These are phyloP conservation scores for Hemisphaericaspora lyxosophila DNA, from an alignment of 1,139 yeast genomes.

Conservation along the genomic window DNA sequence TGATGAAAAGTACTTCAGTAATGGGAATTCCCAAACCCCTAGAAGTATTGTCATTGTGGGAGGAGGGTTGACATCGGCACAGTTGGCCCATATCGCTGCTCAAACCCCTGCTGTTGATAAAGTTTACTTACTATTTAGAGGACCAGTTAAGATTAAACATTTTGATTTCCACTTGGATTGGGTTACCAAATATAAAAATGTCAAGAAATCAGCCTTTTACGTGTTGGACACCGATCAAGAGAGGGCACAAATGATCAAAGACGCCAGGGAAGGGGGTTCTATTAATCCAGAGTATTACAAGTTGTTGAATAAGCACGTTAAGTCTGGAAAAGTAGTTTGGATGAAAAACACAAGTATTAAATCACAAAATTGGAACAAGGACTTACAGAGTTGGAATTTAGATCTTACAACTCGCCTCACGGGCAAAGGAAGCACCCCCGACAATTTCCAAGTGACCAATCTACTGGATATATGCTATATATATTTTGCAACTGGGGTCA, in stretches of 20 bases:
- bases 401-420: slow-evolving; percentile 7
- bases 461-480: slow-evolving; percentile 31
- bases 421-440: slow-evolving; percentile 8
- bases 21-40: slow-evolving; percentile 10
- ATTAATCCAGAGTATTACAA: slow-evolving; percentile 48
- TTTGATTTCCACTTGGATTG: slow-evolving; percentile 53
- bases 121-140: slow-evolving; percentile 38
- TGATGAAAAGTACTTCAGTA: slow-evolving; percentile 17
- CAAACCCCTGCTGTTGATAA: slow-evolving; percentile 26
- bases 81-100: slow-evolving; percentile 43
- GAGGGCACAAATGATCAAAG: slow-evolving; percentile 38
- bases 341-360: slow-evolving; percentile 25
- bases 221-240: slow-evolving; percentile 45
- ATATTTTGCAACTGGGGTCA: slow-evolving; percentile 46
- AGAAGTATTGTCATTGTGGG: slow-evolving; percentile 42
- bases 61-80: slow-evolving; percentile 52
- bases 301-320: slow-evolving; percentile 29
- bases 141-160: slow-evolving; percentile 45
- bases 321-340: slow-evolving; percentile 27
- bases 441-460: slow-evolving; percentile 7
- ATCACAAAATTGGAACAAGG: slow-evolving; percentile 22
- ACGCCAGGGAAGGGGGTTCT: slow-evolving; percentile 50
- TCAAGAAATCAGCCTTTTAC: slow-evolving; percentile 44
- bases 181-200: slow-evolving; percentile 51
- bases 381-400: slow-evolving; percentile 20